Percentiles rank a stretch among this genome's conserved stretches.
Evolutionary conservation across 108 stramenopile genomes (phyloP).

Genomic region (Nannochloropsis granulata): DNA sequence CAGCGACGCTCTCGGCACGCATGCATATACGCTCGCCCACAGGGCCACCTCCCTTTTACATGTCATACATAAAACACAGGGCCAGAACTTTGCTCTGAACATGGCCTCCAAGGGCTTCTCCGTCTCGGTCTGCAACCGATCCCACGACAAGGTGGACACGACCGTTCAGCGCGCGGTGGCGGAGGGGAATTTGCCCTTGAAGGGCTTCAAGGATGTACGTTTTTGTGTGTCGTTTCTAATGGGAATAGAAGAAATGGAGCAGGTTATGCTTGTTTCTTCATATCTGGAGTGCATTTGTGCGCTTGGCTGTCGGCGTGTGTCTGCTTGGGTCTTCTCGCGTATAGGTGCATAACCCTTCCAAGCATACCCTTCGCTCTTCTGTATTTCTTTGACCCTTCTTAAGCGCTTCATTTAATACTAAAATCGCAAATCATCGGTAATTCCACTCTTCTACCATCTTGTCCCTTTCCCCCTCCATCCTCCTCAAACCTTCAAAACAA

Average conservation of each 20-base stretch:
- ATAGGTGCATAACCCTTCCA: background rate
- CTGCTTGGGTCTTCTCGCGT: background rate
- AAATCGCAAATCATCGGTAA: background rate
- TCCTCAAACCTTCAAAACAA: background rate
- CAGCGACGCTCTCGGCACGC: background rate
- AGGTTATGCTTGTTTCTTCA: background rate
- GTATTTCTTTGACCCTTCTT: background rate
- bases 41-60: background rate
- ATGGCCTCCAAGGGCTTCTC: slow-evolving; percentile 83
- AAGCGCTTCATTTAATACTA: background rate
- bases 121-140: slow-evolving; percentile 72
- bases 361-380: too few species aligned
- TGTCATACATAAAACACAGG: slow-evolving; percentile 46
- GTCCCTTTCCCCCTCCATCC: background rate
- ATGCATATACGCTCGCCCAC: background rate
- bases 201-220: slow-evolving; percentile 46
- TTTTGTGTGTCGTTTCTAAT: background rate
- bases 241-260: background rate
- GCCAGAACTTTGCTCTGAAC: slow-evolving; percentile 97
- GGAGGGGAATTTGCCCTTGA: slow-evolving; percentile 73
- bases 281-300: background rate
- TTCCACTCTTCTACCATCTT: too few species aligned
- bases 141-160: slow-evolving; percentile 69
- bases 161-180: slow-evolving; percentile 82
- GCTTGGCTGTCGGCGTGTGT: background rate